These are phyloP conservation scores for Metschnikowia lochheadii DNA, from an alignment of 805 yeast species.

Conservation along the genomic window DNA sequence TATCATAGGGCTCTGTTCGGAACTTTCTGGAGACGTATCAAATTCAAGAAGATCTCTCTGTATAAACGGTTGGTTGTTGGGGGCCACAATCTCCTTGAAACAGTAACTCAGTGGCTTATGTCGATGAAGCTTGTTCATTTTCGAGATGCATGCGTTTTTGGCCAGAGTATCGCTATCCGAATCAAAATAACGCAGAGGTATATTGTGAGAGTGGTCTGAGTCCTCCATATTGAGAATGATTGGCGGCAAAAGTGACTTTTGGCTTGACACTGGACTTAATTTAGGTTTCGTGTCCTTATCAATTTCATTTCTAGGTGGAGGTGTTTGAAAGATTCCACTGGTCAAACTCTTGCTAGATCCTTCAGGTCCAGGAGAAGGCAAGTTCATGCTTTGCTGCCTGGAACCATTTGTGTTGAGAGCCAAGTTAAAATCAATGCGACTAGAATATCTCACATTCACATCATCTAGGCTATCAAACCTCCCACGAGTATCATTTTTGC, in stretches of 20 bases:
- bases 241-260: neutral
- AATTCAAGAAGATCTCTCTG: neutral
- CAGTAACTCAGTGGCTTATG: slow-evolving; percentile 2
- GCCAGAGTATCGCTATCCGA: slow-evolving; percentile 4
- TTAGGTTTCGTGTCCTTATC: too few relatives aligned
- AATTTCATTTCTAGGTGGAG: neutral
- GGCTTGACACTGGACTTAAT: neutral
- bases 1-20: neutral
- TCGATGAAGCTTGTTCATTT: neutral
- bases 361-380: neutral
- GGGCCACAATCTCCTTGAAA: neutral
- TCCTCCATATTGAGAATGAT: neutral
- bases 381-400: neutral
- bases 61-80: neutral
- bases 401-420: neutral
- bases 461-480: neutral
- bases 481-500: neutral
- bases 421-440: neutral
- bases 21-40: neutral
- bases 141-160: neutral
- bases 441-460: neutral
- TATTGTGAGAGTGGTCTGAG: neutral
- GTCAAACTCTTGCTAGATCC: neutral
- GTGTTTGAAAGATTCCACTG: neutral
- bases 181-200: neutral